Conservation (phyloP, 2,329 filamentous ascomycete genomes). For the Cercospora janseana region DNA sequence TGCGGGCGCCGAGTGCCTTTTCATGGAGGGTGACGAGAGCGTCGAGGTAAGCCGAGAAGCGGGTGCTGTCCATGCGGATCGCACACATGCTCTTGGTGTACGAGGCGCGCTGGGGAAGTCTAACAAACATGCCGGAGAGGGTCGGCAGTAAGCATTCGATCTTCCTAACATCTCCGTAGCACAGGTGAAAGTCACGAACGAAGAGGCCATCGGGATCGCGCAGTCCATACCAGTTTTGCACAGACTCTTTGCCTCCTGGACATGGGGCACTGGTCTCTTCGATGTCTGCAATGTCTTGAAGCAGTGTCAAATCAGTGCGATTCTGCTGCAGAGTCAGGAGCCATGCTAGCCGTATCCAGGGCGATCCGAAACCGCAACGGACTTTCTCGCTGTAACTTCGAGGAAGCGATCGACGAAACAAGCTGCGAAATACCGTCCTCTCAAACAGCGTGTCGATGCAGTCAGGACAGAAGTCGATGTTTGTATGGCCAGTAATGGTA, state of each 20-base stretch:
- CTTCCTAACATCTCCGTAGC: conserved; percentile 68
- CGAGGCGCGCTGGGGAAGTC: conserved; percentile 47
- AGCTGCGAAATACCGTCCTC: conserved; percentile 63
- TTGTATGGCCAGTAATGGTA: conserved; percentile 66
- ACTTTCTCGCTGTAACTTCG: conserved; percentile 59
- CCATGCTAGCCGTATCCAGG: conserved; percentile 85
- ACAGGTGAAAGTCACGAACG: conserved; percentile 71
- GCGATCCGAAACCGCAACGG: conserved; percentile 74
- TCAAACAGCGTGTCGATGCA: conserved; percentile 72
- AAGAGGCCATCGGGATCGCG: conserved; percentile 65
- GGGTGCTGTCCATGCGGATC: conserved; percentile 61
- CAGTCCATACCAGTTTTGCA: conserved; percentile 73
- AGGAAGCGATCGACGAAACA: conserved; percentile 62
- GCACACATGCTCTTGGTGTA: conserved; percentile 62
- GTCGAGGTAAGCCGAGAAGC: conserved; percentile 58
- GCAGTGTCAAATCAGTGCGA: conserved; percentile 63
- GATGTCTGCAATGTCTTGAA: conserved; percentile 67
- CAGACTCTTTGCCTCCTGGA: conserved; percentile 55
- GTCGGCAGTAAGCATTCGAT: conserved; percentile 72
- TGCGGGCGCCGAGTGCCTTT: conserved; percentile 38
- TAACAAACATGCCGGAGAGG: conserved; percentile 64
- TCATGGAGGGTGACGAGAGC: conserved; percentile 55
- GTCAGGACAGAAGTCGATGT: conserved; percentile 77
- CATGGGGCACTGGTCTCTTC: conserved; percentile 57
- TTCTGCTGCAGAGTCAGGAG: conserved; percentile 72